phyloP scores from a whole-genome alignment of 2,329 filamentous ascomycete species.

The Fusarium bulbicola region DNA sequence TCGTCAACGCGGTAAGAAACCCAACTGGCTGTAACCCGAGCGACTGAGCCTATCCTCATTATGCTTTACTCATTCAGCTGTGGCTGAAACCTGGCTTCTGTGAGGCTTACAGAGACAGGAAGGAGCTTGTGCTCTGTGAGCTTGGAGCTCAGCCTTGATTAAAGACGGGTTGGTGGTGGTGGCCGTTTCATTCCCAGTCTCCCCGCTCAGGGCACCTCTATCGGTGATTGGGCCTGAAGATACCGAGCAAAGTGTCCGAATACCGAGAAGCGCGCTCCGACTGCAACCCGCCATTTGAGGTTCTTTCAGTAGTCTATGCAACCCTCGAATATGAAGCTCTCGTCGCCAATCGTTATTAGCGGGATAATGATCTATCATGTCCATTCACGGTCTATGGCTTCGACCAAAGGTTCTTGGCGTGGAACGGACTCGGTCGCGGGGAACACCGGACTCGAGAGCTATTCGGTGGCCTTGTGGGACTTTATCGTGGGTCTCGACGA shows the following conservation, averaged over 20 bases:
- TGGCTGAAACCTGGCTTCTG: slow-evolving; percentile 20
- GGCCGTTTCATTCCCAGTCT: slow-evolving; percentile 6
- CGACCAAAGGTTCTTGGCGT: slow-evolving; percentile 18
- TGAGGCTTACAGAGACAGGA: neutral
- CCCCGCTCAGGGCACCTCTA: neutral
- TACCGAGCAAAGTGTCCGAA: neutral
- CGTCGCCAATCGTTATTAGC: slow-evolving; percentile 4
- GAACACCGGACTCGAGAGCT: neutral
- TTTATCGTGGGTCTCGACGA: slow-evolving; percentile 5
- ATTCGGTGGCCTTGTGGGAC: slow-evolving; percentile 22
- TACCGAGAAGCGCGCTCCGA: slow-evolving; percentile 12
- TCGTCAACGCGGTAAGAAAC: neutral
- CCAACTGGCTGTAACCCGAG: neutral
- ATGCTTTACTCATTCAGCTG: slow-evolving; percentile 17
- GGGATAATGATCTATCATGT: slow-evolving; percentile 24
- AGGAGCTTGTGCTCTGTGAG: neutral
- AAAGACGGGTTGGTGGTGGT: neutral
- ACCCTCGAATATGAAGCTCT: neutral
- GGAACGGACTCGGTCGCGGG: slow-evolving; percentile 11
- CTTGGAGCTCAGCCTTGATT: neutral
- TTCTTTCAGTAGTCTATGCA: neutral
- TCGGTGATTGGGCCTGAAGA: neutral
- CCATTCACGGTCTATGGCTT: slow-evolving; percentile 17
- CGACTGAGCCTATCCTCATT: slow-evolving; percentile 1
- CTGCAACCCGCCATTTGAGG: neutral